Base-by-base conservation (phyloP, 306 rosid genomes). In the Sesbania bispinosa region DNA sequence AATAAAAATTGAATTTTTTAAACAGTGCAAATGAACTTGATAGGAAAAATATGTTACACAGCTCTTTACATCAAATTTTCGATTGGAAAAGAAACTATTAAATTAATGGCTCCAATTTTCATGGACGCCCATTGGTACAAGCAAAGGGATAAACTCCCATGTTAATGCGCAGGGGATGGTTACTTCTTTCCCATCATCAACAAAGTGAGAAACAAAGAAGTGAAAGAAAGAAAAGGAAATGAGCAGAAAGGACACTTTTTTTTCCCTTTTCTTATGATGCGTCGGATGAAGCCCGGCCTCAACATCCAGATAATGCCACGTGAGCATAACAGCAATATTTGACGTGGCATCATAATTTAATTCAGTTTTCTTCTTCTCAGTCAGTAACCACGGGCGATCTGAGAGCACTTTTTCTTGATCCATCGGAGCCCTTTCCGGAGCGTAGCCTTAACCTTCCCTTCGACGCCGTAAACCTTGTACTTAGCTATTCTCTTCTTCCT, bases 321-420 rank as follows among this genome's bases (percentile, higher is more conserved):
- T 59, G n/a, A n/a, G n/a, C n/a, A n/a, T n/a, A n/a, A n/a, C n/a
- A n/a, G n/a, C 71, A 77, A 39, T n/a, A 39, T 16, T 2, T 16
- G 41, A 46, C 53, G 35, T 46, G 69, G 66, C 67, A 1, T 5
- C 6, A 7, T 7, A 33, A 6, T 33, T 5, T 6, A 26, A 26
- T 33, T 6, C n/a, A n/a, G n/a, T n/a, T n/a, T n/a, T n/a, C n/a
- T n/a, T n/a, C n/a, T n/a, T n/a, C n/a, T n/a, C n/a, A 33, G 39
- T 15, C 14, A 32, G 73, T 62, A 79, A 3, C 88, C 85, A 69
- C 67, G 87, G 45, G 81, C 82, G 32, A 86, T 81, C 77, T 80
- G 85, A 61, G 92, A 80, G 70, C 89, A 86, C 74, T 83, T 84
- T 6, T 46, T 85, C 85, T 89, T 89, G 67, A 89, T 79, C 96